Percentiles rank a stretch among this genome's conserved stretches.
Evolutionary conservation across 768 basidiomycete species (phyloP).

Genomic region (Lactarius indigo): DNA sequence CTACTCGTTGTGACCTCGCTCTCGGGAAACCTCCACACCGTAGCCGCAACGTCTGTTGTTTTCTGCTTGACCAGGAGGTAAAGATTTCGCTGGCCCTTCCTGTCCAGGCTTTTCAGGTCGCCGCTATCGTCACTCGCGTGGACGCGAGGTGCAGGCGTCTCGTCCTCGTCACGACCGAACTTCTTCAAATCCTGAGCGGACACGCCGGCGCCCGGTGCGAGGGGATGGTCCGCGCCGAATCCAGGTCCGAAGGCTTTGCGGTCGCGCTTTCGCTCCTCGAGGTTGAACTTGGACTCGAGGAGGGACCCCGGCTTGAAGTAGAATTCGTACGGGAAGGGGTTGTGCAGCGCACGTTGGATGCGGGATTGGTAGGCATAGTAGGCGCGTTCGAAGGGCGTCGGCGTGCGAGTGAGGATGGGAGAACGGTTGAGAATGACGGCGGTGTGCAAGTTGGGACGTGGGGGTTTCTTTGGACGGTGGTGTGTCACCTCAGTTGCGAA

Average conservation of each 20-base stretch:
- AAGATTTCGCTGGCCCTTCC: constrained; percentile 79
- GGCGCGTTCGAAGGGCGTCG: constrained; percentile 69
- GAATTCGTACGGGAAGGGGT: constrained; percentile 85
- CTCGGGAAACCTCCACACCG: constrained; percentile 80
- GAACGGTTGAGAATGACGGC: constrained; percentile 77
- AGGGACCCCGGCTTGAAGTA: constrained; percentile 93
- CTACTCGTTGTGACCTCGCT: constrained; percentile 55
- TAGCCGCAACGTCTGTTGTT: constrained; percentile 40
- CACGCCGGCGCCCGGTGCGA: constrained; percentile 18
- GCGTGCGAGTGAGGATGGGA: constrained; percentile 69
- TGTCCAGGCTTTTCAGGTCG: constrained; percentile 73
- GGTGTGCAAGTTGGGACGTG: constrained; percentile 41
- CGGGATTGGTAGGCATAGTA: constrained; percentile 83
- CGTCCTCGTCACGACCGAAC: constrained; percentile 49
- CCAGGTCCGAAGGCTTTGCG: constrained; percentile 65
- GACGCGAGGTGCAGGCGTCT: constrained; percentile 57
- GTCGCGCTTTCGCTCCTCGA: constrained; percentile 73
- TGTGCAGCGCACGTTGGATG: constrained; percentile 79
- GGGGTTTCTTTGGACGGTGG: constrained; percentile 21
- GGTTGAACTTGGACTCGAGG: constrained; percentile 73
- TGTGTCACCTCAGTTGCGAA: constrained; percentile 18
- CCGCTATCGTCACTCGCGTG: constrained; percentile 56
- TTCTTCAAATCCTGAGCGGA: constrained; percentile 22
- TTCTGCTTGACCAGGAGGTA: constrained; percentile 72
- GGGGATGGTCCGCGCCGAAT: constrained; percentile 38